Percentiles rank a stretch among this genome's conserved stretches.
These are phyloP conservation scores for Paecilomyces sp. DNA, from an alignment of 2,329 filamentous ascomycete species.

Conservation along the genomic window DNA sequence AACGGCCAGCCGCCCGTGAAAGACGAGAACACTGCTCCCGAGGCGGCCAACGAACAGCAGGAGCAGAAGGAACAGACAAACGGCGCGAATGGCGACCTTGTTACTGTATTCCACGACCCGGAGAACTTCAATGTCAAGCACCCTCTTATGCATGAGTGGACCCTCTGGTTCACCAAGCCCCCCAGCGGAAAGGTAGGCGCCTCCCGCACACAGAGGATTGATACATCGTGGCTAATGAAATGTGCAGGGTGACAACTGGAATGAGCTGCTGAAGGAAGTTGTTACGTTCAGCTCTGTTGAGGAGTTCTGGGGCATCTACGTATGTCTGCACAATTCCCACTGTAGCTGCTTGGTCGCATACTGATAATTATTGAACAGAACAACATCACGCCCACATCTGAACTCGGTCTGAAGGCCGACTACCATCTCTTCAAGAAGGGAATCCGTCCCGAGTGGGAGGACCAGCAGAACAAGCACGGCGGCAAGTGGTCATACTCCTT, in stretches of 20 bases:
- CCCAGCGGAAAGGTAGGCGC: constrained; percentile 78
- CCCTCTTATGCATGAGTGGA: constrained; percentile 95
- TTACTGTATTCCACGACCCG: constrained; percentile 96
- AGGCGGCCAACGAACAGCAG: constrained; percentile 33
- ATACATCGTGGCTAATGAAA: constrained; percentile 7
- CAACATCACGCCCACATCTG: constrained; percentile 94
- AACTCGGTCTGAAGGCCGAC: constrained; percentile 94
- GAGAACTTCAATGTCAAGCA: constrained; percentile 99
- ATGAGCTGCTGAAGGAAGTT: constrained; percentile 94
- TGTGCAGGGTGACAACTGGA: constrained; percentile 89
- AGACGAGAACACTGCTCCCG: constrained; percentile 51
- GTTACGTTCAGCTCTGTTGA: constrained; percentile 98
- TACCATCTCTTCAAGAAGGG: constrained; percentile 99
- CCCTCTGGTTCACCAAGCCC: constrained; percentile 98
- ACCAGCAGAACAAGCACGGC: constrained; percentile 96
- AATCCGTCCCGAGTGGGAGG: constrained; percentile 97
- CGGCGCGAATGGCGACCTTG: constrained; percentile 48
- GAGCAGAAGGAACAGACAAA: constrained; percentile 13
- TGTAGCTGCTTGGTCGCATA: not conserved
- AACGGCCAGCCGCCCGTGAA: constrained; percentile 26
- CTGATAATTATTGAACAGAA: constrained; percentile 55
- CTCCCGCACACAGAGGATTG: not conserved
- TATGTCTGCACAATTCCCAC: constrained; percentile 45
- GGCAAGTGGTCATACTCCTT: constrained; percentile 99
- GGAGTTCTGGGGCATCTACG: constrained; percentile 99